Conservation (phyloP, 257 asterid species). For the Ilex aquifolium region DNA sequence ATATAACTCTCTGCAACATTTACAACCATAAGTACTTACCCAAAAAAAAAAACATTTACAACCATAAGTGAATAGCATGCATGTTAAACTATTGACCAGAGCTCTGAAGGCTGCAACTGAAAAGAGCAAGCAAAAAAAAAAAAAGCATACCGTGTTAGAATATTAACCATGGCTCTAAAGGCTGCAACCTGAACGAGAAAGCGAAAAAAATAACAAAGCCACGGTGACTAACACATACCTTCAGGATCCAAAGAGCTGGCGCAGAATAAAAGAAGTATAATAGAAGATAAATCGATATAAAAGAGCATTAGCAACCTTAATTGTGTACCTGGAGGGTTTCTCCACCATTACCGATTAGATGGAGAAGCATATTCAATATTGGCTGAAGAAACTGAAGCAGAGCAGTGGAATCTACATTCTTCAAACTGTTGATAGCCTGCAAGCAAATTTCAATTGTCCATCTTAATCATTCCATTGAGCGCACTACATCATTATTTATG, state of each 20-base stretch:
- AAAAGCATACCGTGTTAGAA: conserved; percentile 74
- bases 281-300: neutral
- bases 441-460: neutral
- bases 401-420: conserved; percentile 97
- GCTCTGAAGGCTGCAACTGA: no score
- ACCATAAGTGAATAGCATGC: no score
- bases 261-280: conserved; percentile 2
- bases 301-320: conserved; percentile 5
- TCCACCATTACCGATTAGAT: conserved; percentile 98
- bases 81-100: no score
- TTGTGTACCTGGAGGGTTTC: conserved; percentile 87
- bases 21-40: neutral
- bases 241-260: conserved; percentile 4
- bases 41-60: no score
- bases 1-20: conserved; percentile 4
- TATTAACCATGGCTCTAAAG: conserved; percentile 99
- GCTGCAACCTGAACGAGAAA: conserved; percentile 85
- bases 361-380: conserved; percentile 96
- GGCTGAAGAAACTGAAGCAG: conserved; percentile 99
- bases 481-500: neutral
- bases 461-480: neutral
- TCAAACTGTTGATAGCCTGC: conserved; percentile 98
- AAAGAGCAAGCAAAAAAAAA: neutral
- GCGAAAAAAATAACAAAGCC: conserved; percentile 1
- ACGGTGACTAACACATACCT: conserved; percentile 6